Evolutionary conservation across 139 green algal genomes (phyloP), one percentile per base, ranked within the genome.

Genomic region (Closterium sp.): DNA sequence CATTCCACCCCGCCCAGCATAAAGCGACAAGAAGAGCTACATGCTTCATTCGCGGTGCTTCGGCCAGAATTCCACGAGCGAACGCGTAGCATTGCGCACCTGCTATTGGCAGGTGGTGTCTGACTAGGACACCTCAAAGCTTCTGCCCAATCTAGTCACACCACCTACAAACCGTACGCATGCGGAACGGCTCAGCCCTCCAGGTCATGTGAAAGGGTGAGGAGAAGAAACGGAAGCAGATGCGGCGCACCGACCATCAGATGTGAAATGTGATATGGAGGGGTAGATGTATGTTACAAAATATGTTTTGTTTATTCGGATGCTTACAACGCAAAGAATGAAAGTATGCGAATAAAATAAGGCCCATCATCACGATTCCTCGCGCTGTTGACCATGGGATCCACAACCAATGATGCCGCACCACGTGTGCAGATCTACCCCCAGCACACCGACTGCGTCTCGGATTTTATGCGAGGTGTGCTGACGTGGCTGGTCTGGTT

Each of bases 391-490:
- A 79, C 17, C 9, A 79, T 79, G 62, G 19, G 27, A 79, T 79
- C 62, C 62, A 27, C 62, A 79, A 2, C 62, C 17, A 79, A 27
- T 79, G 86, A 24, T 5, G 86, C 31, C 17, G 86, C 31, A 34
- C 86, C 86, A 89, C 31, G 86, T 89, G 88, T 92, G 89, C 89
- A 92, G 89, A 88, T 92, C 89, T 92, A 92, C 45, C 42, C 89
- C 13, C 70, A 29, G 29, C 45, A 28, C 28, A 32, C 28, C 13
- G 89, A 90, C 89, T 29, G 27, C 30, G 21, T 92, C 89, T 90
- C 89, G 2, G 89, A 90, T 28, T 92, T 90, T 29, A 29, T 90
- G 70, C 70, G 73, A 91, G 42, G 88, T 91, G 30, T 79, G 62
- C 62, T 79, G 62, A 79, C 62, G 62, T 79, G 62, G 13, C 62